Evolutionary conservation across 345 rosid genomes (phyloP).

Genomic region (rapeseed (Brassica napus)): DNA sequence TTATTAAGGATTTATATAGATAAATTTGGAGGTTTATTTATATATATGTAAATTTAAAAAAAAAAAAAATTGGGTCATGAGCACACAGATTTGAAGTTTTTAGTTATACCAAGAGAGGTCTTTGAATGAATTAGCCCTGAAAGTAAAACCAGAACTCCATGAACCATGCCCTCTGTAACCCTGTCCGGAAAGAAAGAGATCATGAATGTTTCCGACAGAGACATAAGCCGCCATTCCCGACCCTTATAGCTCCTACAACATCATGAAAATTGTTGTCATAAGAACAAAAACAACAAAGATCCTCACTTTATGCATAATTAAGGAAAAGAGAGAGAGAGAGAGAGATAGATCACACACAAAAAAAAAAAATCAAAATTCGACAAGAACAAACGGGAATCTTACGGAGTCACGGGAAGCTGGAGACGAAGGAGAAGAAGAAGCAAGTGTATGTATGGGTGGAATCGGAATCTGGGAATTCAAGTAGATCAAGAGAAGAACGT

Average conservation of each 20-base stretch:
- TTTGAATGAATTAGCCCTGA: conserved; percentile 51
- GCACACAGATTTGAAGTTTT: neutral
- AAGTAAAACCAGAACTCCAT: conserved; percentile 41
- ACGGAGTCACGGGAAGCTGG: conserved; percentile 22
- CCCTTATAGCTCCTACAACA: conserved; percentile 39
- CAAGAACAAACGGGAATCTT: conserved; percentile 12
- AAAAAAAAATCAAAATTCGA: no score
- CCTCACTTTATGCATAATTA: neutral
- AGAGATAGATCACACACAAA: neutral
- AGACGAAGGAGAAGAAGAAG: neutral
- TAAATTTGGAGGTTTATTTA: no score
- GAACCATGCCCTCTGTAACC: conserved; percentile 42
- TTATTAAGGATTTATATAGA: no score
- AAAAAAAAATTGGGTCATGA: no score
- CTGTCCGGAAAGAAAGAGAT: conserved; percentile 43
- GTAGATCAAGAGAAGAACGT: neutral
- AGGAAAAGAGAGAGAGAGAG: no score
- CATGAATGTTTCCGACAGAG: conserved; percentile 46
- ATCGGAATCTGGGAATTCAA: conserved; percentile 23
- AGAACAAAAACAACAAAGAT: conserved; percentile 14
- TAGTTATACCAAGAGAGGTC: conserved; percentile 60
- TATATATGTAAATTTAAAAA: no score
- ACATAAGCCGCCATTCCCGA: conserved; percentile 55
- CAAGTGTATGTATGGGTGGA: neutral
- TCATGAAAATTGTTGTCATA: no score